Evolutionary conservation across 2,329 filamentous ascomycete species (phyloP).

Genomic region (Nannizzia gypsea): DNA sequence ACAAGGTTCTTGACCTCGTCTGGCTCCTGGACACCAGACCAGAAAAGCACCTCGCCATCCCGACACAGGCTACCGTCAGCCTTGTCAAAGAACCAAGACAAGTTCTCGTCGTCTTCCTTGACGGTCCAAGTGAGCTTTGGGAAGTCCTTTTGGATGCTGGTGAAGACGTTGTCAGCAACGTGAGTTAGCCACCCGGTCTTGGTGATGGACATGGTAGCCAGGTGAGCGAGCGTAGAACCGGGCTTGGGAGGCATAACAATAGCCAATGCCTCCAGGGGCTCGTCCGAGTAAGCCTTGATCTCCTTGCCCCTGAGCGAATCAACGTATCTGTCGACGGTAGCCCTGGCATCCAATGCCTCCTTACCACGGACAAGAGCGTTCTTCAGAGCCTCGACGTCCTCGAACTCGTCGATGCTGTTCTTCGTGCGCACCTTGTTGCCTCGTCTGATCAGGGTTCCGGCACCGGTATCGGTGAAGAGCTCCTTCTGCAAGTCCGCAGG

Average conservation of each 20-base stretch:
- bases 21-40: slow-evolving; percentile 76
- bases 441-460: slow-evolving; percentile 80
- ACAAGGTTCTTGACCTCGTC: slow-evolving; percentile 75
- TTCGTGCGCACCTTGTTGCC: slow-evolving; percentile 79
- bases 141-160: slow-evolving; percentile 85
- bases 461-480: slow-evolving; percentile 89
- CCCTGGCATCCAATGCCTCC: slow-evolving; percentile 66
- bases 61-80: slow-evolving; percentile 81
- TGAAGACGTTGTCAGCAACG: slow-evolving; percentile 88
- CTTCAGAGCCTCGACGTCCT: slow-evolving; percentile 66
- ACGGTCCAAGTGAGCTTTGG: slow-evolving; percentile 93
- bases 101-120: slow-evolving; percentile 86
- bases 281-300: slow-evolving; percentile 92
- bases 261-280: slow-evolving; percentile 82
- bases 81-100: slow-evolving; percentile 98
- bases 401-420: slow-evolving; percentile 59
- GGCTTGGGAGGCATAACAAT: slow-evolving; percentile 67
- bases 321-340: slow-evolving; percentile 77
- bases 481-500: slow-evolving; percentile 93
- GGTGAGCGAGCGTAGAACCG: slow-evolving; percentile 59
- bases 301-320: slow-evolving; percentile 62
- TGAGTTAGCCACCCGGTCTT: slow-evolving; percentile 92
- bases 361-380: slow-evolving; percentile 69
- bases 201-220: slow-evolving; percentile 84
- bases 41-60: slow-evolving; percentile 85